Conservation (phyloP, 441 rosid genomes). For the Theobroma grandiflorum region DNA sequence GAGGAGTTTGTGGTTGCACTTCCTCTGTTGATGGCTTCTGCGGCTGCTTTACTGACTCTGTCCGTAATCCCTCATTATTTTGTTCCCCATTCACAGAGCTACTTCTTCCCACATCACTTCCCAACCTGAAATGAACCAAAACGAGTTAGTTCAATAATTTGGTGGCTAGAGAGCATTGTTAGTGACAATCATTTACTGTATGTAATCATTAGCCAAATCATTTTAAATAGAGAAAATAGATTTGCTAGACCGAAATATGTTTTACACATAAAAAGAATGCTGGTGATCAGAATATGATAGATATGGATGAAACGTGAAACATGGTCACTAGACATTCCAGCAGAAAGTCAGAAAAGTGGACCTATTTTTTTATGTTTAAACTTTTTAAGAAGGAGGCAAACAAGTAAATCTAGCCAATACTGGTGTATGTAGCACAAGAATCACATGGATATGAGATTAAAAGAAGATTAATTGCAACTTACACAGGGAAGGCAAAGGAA, state of each 20-base stretch:
- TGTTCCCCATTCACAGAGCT: conserved; percentile 16
- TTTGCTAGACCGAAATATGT: background rate
- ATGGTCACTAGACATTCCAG: background rate
- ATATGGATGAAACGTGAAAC: background rate
- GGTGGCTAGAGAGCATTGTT: background rate
- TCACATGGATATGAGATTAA: background rate
- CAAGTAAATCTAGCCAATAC: background rate
- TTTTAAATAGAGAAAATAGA: background rate
- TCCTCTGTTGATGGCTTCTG: conserved; percentile 27
- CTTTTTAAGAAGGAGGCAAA: background rate
- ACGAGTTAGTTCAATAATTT: background rate
- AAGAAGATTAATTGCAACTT: conserved; percentile 31
- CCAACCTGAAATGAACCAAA: conserved; percentile 39
- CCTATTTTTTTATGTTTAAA: too few species aligned
- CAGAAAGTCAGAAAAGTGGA: background rate
- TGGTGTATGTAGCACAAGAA: background rate
- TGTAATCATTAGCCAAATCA: background rate
- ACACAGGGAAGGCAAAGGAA: conserved; percentile 85
- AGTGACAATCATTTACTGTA: too few species aligned
- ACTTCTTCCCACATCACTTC: conserved; percentile 28
- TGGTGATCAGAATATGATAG: background rate
- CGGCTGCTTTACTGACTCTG: conserved; percentile 17
- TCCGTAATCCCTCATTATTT: conserved; percentile 15
- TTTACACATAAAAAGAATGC: background rate
- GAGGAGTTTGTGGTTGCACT: conserved; percentile 30